Base-by-base conservation (phyloP, 495 filamentous ascomycete species). In the Beverwykella pulmonaria region DNA sequence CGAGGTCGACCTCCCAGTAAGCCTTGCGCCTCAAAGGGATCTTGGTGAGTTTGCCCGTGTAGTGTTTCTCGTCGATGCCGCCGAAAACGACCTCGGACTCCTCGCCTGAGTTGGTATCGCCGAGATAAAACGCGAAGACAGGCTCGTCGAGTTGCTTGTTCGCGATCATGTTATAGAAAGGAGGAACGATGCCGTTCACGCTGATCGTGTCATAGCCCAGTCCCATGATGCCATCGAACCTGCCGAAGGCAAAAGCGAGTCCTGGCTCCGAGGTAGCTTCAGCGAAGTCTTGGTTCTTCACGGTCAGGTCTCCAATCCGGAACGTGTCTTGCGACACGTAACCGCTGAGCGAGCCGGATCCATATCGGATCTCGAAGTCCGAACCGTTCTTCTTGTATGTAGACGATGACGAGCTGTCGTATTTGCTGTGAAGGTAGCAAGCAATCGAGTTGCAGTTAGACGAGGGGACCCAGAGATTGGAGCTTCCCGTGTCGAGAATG, bases 1-100 rank as follows among this genome's bases (percentile, higher is more conserved):
- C 90, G 67, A 98, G 87, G 69, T 98, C 92, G 26, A 98, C 93
- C 83, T 99, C 95, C 95, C 95, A 99, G 84, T 99, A 99, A 41
- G 95, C 95, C 88, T 97, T 97, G 74, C 95, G 91, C 76, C 94
- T 88, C 67, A 99, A 86, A 53, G 93, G 93, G 68, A 99, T 92
- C 75, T 90, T 93, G 65, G 87, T 91, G 73, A 99, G 83, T 78
- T 97, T 88, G 70, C 95, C 95, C 30, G 83, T 88, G 83, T 92
- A 98, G 82, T 91, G 91, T 73, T 81, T 80, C 78, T 92, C 81
- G 78, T 98, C 87, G 61, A 97, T 82, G 73, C 95, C 95, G 79
- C 95, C 95, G 67, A 99, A 98, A 57, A 87, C 88, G 39, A 88
- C 93, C 78, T 92, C 93, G 10, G 93, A 97, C 74, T 89, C 83